These are phyloP conservation scores for Aspergillus vadensis DNA, from an alignment of 2,329 filamentous ascomycete species.

Conservation along the genomic window DNA sequence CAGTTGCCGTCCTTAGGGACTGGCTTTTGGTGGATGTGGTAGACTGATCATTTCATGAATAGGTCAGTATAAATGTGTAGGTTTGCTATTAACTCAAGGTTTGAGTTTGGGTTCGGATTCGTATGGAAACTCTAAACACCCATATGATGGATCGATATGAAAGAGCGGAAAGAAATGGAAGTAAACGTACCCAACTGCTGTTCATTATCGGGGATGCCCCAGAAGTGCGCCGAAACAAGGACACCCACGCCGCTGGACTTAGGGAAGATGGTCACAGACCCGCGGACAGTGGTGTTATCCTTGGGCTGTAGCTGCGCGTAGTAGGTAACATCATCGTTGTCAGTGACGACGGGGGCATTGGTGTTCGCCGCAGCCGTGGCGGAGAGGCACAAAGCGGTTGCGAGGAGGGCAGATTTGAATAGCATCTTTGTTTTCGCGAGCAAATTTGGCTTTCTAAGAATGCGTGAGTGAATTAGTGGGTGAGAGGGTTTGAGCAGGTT, in stretches of 20 bases:
- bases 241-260: conserved; percentile 57
- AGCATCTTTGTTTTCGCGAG: conserved; percentile 10
- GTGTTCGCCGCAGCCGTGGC: conserved; percentile 7
- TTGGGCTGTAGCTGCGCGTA: conserved; percentile 58
- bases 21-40: conserved; percentile 70
- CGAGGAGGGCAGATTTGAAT: conserved; percentile 2
- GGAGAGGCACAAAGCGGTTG: conserved; percentile 11
- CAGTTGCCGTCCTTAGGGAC: conserved; percentile 71
- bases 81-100: neutral
- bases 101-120: conserved; percentile 11
- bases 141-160: neutral
- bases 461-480: neutral
- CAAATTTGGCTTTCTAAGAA: neutral
- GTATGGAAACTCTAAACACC: neutral
- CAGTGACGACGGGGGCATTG: conserved; percentile 48
- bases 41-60: conserved; percentile 46
- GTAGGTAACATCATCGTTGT: conserved; percentile 63
- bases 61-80: neutral
- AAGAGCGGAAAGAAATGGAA: neutral
- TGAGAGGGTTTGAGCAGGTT: neutral
- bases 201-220: conserved; percentile 57
- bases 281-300: conserved; percentile 58
- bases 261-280: conserved; percentile 52
- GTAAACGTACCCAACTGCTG: conserved; percentile 61
- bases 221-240: conserved; percentile 56